phyloP scores from a whole-genome alignment of 2,329 filamentous ascomycete species.

The Chaetomium globosum region DNA sequence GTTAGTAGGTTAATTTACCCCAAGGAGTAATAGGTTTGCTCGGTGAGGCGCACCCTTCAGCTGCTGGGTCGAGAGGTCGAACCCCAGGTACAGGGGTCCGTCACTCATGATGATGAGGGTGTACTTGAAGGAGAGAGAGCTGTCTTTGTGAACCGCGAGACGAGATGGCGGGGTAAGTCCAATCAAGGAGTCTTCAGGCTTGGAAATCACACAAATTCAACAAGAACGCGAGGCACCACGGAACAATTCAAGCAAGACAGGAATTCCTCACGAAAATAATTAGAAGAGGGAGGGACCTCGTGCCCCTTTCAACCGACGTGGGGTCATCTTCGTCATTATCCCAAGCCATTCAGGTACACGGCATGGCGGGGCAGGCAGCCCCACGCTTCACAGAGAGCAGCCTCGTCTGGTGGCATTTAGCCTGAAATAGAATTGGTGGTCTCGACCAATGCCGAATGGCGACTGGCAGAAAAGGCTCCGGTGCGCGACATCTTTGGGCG shows the following conservation, averaged over 20 bases:
- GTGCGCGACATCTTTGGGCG: slow-evolving; percentile 10
- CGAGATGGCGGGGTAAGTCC: slow-evolving; percentile 10
- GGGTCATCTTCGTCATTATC: slow-evolving; percentile 27
- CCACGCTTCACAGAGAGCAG: slow-evolving; percentile 23
- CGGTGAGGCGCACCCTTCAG: slow-evolving; percentile 69
- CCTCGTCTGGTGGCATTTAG: slow-evolving; percentile 34
- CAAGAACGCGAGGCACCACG: slow-evolving; percentile 1
- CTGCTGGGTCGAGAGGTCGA: slow-evolving; percentile 96
- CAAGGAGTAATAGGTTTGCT: not conserved
- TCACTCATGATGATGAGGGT: slow-evolving; percentile 31
- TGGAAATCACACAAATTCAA: not conserved
- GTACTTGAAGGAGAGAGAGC: not conserved
- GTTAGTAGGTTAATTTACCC: not conserved
- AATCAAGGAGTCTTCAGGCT: not conserved
- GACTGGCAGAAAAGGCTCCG: slow-evolving; percentile 10
- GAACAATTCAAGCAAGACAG: slow-evolving; percentile 10
- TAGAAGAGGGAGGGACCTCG: slow-evolving; percentile 8
- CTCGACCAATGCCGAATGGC: slow-evolving; percentile 30
- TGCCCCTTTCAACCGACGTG: slow-evolving; percentile 21
- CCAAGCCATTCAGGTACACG: slow-evolving; percentile 22
- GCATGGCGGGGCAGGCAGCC: slow-evolving; percentile 27
- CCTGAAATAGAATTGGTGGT: slow-evolving; percentile 26
- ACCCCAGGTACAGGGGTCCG: slow-evolving; percentile 78
- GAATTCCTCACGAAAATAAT: not conserved
- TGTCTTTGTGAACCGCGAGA: not conserved